These are phyloP conservation scores for Pterocarpus macrocarpus DNA, from an alignment of 306 rosid genomes.

Conservation along the genomic window DNA sequence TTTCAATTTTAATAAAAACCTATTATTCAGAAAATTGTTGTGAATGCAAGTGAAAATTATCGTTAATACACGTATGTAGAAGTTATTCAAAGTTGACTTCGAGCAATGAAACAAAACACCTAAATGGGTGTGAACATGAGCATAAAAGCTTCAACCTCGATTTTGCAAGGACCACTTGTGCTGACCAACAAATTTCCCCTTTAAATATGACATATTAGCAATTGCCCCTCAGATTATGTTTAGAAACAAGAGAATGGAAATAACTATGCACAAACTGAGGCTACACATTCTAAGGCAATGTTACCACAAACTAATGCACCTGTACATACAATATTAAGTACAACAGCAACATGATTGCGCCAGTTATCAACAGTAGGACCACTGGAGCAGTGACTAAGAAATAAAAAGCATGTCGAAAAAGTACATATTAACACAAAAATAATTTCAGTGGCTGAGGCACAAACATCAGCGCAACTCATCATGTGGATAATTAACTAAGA, in stretches of 20 bases:
- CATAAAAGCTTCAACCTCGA: background rate
- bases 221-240: background rate
- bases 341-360: slow-evolving; percentile 42
- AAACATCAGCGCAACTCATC: slow-evolving; percentile 47
- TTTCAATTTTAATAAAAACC: too few species aligned
- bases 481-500: slow-evolving; percentile 18
- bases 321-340: slow-evolving; percentile 50
- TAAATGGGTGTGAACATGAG: background rate
- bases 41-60: background rate
- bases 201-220: background rate
- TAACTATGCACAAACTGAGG: slow-evolving; percentile 24
- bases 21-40: background rate
- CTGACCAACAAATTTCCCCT: background rate
- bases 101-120: background rate
- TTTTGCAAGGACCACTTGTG: background rate
- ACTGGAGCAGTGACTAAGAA: slow-evolving; percentile 19
- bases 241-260: background rate
- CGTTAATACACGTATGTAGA: too few species aligned
- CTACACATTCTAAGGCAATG: slow-evolving; percentile 2
- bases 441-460: slow-evolving; percentile 44
- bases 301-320: background rate
- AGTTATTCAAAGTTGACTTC: background rate
- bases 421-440: slow-evolving; percentile 51
- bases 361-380: slow-evolving; percentile 2
- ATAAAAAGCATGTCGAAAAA: background rate